Base-by-base conservation (phyloP, 495 filamentous ascomycete genomes). In the Copromyces sp. region DNA sequence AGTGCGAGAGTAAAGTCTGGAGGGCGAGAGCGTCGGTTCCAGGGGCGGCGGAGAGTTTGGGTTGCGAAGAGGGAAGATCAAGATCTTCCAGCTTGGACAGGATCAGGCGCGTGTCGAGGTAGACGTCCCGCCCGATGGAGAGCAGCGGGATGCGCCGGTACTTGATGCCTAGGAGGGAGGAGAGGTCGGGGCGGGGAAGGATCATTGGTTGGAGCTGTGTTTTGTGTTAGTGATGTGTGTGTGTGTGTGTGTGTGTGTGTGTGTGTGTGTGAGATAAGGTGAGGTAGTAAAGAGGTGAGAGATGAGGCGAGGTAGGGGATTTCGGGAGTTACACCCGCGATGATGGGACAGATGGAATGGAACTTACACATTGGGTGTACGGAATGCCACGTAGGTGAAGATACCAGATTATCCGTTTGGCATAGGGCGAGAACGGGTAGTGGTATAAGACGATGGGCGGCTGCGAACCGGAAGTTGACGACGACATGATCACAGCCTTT, bases 91-190 rank as follows among this genome's bases (percentile, higher is more conserved):
- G 86, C 72, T 87, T 87, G 1, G 73, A 74, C 32, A 92, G 74
- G 70, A 92, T 91, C 29, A 91, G 82, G 24, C 84, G 84, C 5
- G 87, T 87, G 79, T 90, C 88, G 73, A 84, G 82, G 81, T 87
- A 88, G 70, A 89, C 77, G 70, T 86, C 82, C 7, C 84, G 81
- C 40, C 87, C 88, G 71, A 89, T 87, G 39, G 87, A 76, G 68
- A 91, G 75, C 69, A 92, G 72, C 3, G 91, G 91, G 69, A 92
- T 91, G 68, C 90, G 89, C 0, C 89, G 86, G 82, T 92, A 90
- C 6, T 78, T 75, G 74, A 90, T 82, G n/a, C 87, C 86, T 0
- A 92, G 80, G 6, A 77, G 77, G 44, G 69, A 35, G 6, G 80
- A 74, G 32, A 91, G 73, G 77, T 90, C 89, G 1, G 87, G 87